Evolutionary conservation across 495 filamentous ascomycete genomes (phyloP).

Genomic region (Tuber microsphaerosporum): DNA sequence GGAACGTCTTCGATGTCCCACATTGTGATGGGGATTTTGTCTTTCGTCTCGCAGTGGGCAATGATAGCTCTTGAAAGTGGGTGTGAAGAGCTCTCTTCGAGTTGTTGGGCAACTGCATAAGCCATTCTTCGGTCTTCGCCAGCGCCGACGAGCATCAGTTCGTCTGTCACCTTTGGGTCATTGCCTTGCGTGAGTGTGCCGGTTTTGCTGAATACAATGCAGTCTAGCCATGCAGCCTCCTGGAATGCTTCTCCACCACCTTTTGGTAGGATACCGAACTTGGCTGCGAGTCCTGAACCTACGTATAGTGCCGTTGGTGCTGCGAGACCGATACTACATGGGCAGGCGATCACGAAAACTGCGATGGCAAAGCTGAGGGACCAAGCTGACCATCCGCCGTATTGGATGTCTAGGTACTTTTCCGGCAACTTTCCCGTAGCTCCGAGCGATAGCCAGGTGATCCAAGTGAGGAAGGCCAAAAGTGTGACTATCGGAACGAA

Average conservation of each 20-base stretch:
- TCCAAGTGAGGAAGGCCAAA: slow-evolving; percentile 70
- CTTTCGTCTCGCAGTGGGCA: slow-evolving; percentile 43
- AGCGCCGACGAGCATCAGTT: slow-evolving; percentile 49
- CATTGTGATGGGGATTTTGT: background rate
- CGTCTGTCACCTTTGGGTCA: slow-evolving; percentile 67
- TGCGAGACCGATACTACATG: slow-evolving; percentile 81
- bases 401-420: slow-evolving; percentile 57
- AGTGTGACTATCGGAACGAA: slow-evolving; percentile 79
- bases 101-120: slow-evolving; percentile 52
- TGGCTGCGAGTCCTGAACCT: slow-evolving; percentile 75
- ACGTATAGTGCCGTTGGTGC: slow-evolving; percentile 89
- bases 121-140: slow-evolving; percentile 28
- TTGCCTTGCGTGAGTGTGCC: slow-evolving; percentile 82
- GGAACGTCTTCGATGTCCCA: slow-evolving; percentile 67
- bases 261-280: slow-evolving; percentile 79
- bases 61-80: slow-evolving; percentile 75
- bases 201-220: slow-evolving; percentile 90
- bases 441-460: slow-evolving; percentile 75
- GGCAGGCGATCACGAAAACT: slow-evolving; percentile 89
- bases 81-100: slow-evolving; percentile 79
- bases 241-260: slow-evolving; percentile 94
- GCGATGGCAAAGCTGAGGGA: slow-evolving; percentile 84
- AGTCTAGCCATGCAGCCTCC: slow-evolving; percentile 75
- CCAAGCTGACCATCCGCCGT: slow-evolving; percentile 76
- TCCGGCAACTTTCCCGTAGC: slow-evolving; percentile 56